Evolutionary conservation across 2,329 filamentous ascomycete species (phyloP).

Genomic region (Aspergillus candidus): DNA sequence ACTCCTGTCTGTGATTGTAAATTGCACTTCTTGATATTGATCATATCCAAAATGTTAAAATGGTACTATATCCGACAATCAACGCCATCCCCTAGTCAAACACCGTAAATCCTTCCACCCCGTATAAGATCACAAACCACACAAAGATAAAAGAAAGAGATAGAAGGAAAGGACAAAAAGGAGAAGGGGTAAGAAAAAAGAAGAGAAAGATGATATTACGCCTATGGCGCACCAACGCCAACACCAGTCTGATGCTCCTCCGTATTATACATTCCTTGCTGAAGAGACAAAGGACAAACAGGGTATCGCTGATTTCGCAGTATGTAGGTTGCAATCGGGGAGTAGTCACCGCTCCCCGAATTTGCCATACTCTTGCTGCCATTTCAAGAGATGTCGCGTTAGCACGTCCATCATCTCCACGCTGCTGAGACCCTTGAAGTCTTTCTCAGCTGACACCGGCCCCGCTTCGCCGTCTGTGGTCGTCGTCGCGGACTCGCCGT

Average conservation of each 20-base stretch:
- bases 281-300: not conserved
- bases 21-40: too few relatives aligned
- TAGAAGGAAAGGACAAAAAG: conserved; percentile 3
- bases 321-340: not conserved
- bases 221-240: too few relatives aligned
- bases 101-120: too few relatives aligned
- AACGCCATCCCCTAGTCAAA: too few relatives aligned
- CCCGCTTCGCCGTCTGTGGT: conserved; percentile 23
- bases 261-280: too few relatives aligned
- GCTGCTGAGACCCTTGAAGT: conserved; percentile 70
- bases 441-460: conserved; percentile 33
- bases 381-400: conserved; percentile 72
- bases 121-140: not conserved
- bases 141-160: conserved; percentile 6
- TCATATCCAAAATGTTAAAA: too few relatives aligned
- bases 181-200: not conserved
- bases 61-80: too few relatives aligned
- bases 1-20: too few relatives aligned
- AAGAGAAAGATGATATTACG: not conserved
- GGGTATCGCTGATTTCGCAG: not conserved
- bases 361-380: conserved; percentile 68
- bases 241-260: too few relatives aligned
- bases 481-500: conserved; percentile 21
- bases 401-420: conserved; percentile 88
- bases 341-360: conserved; percentile 42